Base-by-base conservation (phyloP, 1,284 basidiomycete genomes). In the Rhodotorula sp. region DNA sequence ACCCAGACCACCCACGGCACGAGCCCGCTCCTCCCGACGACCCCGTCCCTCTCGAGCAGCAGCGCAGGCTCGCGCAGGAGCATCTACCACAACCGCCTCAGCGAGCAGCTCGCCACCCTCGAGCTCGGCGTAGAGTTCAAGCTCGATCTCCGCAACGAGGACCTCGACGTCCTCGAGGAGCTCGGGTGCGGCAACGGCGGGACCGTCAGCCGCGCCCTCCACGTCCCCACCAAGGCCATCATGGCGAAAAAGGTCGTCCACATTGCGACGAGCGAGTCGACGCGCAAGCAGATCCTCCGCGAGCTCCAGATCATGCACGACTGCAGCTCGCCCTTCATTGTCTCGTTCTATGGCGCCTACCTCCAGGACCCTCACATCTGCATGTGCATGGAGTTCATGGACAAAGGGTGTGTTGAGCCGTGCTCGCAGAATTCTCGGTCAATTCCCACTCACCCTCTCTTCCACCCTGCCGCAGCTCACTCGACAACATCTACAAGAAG, bases 241-340 rank as follows among this genome's bases (percentile, higher is more conserved):
- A 97, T 97, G 93, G 94, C 94, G 1, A 92, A 93, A 84, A 97
- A 97, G 89, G 93, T 97, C 79, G 94, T 99, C 44, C 88, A 98
- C 74, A 97, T 99, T 80, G 96, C 99, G 81, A 96, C 96, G 25
- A 97, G 97, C 81, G 92, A 94, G 0, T 89, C 92, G 3, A 91
- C 98, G n/a, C 88, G 95, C 74, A 99, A 98, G 81, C 97, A 99
- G 82, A 99, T 99, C 75, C 85, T 99, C 42, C 90, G 96, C 68
- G 96, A 99, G 80, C 85, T 99, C 68, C 95, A 99, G 80, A 98
- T 99, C 83, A 92, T 99, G 91, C 93, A 97, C 82, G 92, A 97
- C 81, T 99, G 97, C 82, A 86, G 90, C 21, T 97, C 92, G 5
- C 87, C 87, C 41, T 92, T 93, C 83, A 99, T 99, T 80, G 91